Percentiles rank a stretch among this genome's conserved stretches.
Conservation (phyloP, 2,329 filamentous ascomycete species). For the Dactylellina leptospora region DNA sequence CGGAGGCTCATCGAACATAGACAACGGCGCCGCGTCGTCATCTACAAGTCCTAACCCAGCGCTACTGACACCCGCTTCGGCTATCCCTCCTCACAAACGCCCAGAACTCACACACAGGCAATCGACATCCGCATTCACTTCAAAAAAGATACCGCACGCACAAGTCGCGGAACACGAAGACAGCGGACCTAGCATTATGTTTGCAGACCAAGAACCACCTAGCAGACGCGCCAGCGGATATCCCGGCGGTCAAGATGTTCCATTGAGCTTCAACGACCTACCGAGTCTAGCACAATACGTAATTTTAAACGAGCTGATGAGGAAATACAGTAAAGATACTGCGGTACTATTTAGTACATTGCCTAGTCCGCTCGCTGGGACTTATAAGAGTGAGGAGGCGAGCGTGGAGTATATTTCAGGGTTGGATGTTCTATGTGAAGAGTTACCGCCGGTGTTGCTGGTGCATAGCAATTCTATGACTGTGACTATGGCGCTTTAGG, state of each 20-base stretch:
- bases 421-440: slow-evolving; percentile 72
- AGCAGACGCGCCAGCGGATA: slow-evolving; percentile 62
- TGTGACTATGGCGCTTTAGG: slow-evolving; percentile 76
- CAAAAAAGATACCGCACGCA: slow-evolving; percentile 75
- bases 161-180: slow-evolving; percentile 72
- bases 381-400: slow-evolving; percentile 73
- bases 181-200: slow-evolving; percentile 77
- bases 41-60: slow-evolving; percentile 58
- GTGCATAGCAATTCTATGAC: slow-evolving; percentile 91
- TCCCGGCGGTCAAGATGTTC: slow-evolving; percentile 70
- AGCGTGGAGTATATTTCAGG: slow-evolving; percentile 73
- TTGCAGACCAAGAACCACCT: slow-evolving; percentile 66
- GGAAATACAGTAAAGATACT: slow-evolving; percentile 72
- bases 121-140: slow-evolving; percentile 69
- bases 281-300: slow-evolving; percentile 85
- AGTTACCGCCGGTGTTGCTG: slow-evolving; percentile 77
- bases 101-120: slow-evolving; percentile 33
- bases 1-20: neutral
- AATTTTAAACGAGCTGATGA: slow-evolving; percentile 85
- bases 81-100: slow-evolving; percentile 13
- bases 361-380: slow-evolving; percentile 81
- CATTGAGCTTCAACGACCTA: slow-evolving; percentile 85
- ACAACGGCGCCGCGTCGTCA: slow-evolving; percentile 37
- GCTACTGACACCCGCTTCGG: slow-evolving; percentile 14
- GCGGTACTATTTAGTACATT: slow-evolving; percentile 85